A percentile compares a stretch with the other conserved stretches of the same genome.
Conservation (phyloP, 805 yeast species). For the Candida silvicultrix region DNA sequence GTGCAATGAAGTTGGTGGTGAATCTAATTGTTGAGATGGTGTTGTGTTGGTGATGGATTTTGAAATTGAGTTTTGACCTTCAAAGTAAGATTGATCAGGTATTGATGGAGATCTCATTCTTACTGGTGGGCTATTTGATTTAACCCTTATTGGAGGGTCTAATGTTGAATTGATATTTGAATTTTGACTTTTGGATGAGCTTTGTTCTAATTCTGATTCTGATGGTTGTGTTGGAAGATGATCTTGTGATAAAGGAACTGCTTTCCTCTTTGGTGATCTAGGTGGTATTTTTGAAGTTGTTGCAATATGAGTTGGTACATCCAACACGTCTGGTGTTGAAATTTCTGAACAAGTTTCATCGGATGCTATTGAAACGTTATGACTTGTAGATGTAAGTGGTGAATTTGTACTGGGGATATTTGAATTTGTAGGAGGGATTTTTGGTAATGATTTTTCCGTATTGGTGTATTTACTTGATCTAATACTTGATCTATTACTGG, state of each 20-base stretch:
- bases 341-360: constrained; percentile 1
- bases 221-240: not conserved
- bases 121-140: not conserved
- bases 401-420: not conserved
- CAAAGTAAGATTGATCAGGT: not conserved
- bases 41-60: not conserved
- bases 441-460: constrained; percentile 16
- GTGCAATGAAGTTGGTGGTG: not conserved
- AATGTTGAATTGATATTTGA: constrained; percentile 1
- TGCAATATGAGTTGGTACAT: constrained; percentile 4
- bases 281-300: constrained; percentile 9
- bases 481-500: constrained; percentile 2
- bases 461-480: not conserved
- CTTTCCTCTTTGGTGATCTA: constrained; percentile 19
- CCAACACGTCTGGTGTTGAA: not conserved
- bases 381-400: constrained; percentile 1
- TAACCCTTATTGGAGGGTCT: constrained; percentile 13
- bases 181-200: not conserved
- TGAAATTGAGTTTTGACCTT: not conserved
- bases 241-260: not conserved
- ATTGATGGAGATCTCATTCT: not conserved
- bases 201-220: not conserved
- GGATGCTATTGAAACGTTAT: not conserved
- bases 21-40: not conserved
- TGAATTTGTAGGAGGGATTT: constrained; percentile 10